Base-by-base conservation (phyloP, 2,329 filamentous ascomycete species). In the Xylaria sp. region DNA sequence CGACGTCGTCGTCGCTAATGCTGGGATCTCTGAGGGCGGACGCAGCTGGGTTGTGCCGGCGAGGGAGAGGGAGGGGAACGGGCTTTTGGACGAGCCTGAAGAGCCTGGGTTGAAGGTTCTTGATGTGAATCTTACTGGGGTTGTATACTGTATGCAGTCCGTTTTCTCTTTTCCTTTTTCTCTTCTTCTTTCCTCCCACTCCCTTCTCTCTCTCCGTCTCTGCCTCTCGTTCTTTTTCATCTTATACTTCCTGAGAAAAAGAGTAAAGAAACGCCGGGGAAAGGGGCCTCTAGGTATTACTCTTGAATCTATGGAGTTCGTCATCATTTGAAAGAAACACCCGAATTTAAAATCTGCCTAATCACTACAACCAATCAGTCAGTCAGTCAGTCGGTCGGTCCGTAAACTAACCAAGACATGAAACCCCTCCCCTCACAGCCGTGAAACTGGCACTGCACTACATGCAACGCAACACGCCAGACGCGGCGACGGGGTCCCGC, bases 391-490 rank as follows among this genome's bases (percentile, higher is more conserved):
- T n/a, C n/a, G n/a, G n/a, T n/a, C n/a, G n/a, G 29, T 39, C 29
- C 20, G 17, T 36, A 11, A 54, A 27, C 38, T 55, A n/a, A 62
- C 50, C 56, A 62, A 5, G 15, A 22, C 42, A 22, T 15, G 29
- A 11, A 39, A 39, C 36, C 9, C 36, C 36, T 39, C 22, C 29
- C 15, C 20, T 42, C n/a, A 45, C 38, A 86, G 83, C 83, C 7
- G 78, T 85, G 27, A 84, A 85, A 69, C 73, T 86, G 11, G 84
- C 79, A 0, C 78, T 79, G 7, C 79, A 85, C 69, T 87, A 87
- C 66, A 82, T 87, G 75, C 76, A 78, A 25, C 83, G 82, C 70
- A 85, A 84, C 60, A 53, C 63, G 2, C 70, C 75, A 0, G 65
- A 76, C 47, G 3, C 70, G 3, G 50, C 53, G n/a, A 74, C 71